These are phyloP conservation scores for Botrytis cinerea DNA, from an alignment of 2,329 filamentous ascomycete species.

Conservation along the genomic window DNA sequence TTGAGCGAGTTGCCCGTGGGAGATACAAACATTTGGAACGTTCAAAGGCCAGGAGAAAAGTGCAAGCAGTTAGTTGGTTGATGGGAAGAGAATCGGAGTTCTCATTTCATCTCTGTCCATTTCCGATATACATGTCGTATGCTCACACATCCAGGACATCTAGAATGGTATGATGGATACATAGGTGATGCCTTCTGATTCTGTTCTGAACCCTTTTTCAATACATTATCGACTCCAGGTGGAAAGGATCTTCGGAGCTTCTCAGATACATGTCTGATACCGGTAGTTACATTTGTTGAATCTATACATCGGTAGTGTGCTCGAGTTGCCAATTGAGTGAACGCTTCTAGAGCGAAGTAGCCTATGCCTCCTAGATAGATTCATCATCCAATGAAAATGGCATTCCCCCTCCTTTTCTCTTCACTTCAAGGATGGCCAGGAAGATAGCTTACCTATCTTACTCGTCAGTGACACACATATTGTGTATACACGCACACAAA, in stretches of 20 bases:
- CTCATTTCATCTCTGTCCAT: neutral
- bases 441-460: neutral
- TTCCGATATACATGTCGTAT: neutral
- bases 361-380: neutral
- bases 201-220: neutral
- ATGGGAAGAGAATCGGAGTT: neutral
- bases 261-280: neutral
- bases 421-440: neutral
- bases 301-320: neutral
- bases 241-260: neutral
- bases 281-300: neutral
- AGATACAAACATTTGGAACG: neutral
- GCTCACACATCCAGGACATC: neutral
- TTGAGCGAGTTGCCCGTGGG: neutral
- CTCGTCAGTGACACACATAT: conserved; percentile 13
- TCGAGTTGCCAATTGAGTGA: neutral
- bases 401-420: neutral
- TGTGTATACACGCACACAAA: neutral
- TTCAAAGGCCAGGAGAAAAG: neutral
- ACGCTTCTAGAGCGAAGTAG: neutral
- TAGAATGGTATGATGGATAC: neutral
- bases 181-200: neutral
- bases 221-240: neutral
- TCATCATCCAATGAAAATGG: neutral
- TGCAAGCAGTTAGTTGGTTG: neutral